Conservation (phyloP, 2,329 filamentous ascomycete genomes). For the Leptosphaerulina australis region DNA sequence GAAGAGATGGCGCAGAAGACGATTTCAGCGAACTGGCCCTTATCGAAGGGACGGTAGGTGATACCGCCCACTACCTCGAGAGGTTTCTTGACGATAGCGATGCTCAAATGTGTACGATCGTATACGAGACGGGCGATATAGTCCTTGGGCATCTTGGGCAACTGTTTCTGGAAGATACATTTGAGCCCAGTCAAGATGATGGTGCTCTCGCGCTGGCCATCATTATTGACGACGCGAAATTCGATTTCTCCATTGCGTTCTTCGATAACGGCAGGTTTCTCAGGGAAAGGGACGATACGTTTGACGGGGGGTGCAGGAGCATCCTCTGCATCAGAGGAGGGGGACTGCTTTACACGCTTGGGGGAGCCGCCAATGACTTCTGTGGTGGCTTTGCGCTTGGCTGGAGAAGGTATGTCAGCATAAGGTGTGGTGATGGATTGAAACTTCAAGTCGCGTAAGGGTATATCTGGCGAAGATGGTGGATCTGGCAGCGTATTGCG, state of each 20-base stretch:
- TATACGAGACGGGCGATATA: conserved; percentile 98
- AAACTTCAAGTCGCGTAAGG: conserved; percentile 13
- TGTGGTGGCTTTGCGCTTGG: conserved; percentile 77
- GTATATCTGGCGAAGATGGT: conserved; percentile 19
- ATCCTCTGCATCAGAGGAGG: conserved; percentile 41
- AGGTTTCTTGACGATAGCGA: conserved; percentile 96
- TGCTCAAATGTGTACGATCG: conserved; percentile 92
- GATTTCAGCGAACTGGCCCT: conserved; percentile 93
- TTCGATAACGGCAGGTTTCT: conserved; percentile 93
- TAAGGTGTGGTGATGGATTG: background rate
- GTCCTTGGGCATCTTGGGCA: conserved; percentile 99
- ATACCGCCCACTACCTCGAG: conserved; percentile 95
- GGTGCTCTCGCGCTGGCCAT: conserved; percentile 82
- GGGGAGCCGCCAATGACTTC: conserved; percentile 66
- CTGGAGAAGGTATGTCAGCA: conserved; percentile 36
- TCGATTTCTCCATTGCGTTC: conserved; percentile 94
- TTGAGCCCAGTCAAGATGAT: conserved; percentile 96
- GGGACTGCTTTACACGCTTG: conserved; percentile 61
- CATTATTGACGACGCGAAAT: conserved; percentile 97
- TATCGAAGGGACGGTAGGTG: conserved; percentile 92
- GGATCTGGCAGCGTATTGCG: conserved; percentile 2
- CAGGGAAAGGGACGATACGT: conserved; percentile 81
- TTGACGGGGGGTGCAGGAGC: conserved; percentile 53
- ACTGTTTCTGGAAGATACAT: conserved; percentile 97
- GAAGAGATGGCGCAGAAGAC: conserved; percentile 98